A percentile compares a stretch with the other conserved stretches of the same genome.
These are phyloP conservation scores for Suillus hirtellus DNA, from an alignment of 768 basidiomycete genomes.

Conservation along the genomic window DNA sequence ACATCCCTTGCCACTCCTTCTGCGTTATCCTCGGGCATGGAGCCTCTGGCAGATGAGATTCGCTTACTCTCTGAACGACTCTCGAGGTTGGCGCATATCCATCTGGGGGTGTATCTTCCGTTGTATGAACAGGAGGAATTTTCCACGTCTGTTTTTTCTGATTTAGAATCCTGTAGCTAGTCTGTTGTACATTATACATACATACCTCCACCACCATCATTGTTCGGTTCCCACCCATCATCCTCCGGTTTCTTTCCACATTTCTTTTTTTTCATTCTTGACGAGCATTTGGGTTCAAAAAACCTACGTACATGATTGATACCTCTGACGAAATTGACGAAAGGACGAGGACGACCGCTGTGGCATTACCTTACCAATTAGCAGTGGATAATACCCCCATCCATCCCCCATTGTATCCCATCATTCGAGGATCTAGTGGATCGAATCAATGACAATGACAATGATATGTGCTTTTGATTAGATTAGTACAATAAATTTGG, in stretches of 20 bases:
- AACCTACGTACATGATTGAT: constrained; percentile 3
- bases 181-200: constrained; percentile 6
- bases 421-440: constrained; percentile 1
- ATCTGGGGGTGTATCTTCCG: constrained; percentile 74
- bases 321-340: constrained; percentile 3
- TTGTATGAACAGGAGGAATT: constrained; percentile 73
- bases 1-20: constrained; percentile 13
- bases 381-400: constrained; percentile 6
- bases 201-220: constrained; percentile 1
- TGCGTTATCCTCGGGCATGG: constrained; percentile 58
- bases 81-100: constrained; percentile 69
- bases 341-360: background rate
- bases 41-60: constrained; percentile 67
- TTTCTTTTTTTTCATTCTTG: constrained; percentile 11
- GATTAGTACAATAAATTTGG: background rate
- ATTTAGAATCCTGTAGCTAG: background rate
- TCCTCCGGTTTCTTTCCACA: background rate
- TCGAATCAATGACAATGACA: constrained; percentile 1
- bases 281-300: constrained; percentile 1
- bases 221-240: background rate
- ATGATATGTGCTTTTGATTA: constrained; percentile 1
- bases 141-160: constrained; percentile 22
- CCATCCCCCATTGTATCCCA: background rate
- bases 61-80: constrained; percentile 68
- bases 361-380: constrained; percentile 2